phyloP scores from a whole-genome alignment of 495 filamentous ascomycete genomes.

The Tirmania nivea region DNA sequence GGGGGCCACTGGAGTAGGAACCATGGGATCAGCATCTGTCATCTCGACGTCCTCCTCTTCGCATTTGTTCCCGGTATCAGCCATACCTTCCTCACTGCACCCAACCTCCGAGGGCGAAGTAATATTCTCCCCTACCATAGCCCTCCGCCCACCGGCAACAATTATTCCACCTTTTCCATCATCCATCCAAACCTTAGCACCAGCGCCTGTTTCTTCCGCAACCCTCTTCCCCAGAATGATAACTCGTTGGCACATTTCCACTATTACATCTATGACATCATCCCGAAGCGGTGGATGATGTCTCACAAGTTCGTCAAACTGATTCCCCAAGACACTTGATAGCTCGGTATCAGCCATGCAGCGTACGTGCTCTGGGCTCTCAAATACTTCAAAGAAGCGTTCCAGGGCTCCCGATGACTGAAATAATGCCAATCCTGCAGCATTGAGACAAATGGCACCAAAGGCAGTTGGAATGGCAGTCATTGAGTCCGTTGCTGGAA shows the following conservation, averaged over 20 bases:
- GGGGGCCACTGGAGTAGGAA: conserved; percentile 9
- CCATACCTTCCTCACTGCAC: conserved; percentile 14
- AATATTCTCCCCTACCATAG: conserved; percentile 19
- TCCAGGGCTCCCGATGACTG: conserved; percentile 59
- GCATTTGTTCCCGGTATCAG: conserved; percentile 17
- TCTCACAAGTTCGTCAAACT: conserved; percentile 83
- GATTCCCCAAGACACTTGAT: conserved; percentile 43
- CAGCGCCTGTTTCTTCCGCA: conserved; percentile 43
- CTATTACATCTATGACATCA: conserved; percentile 54
- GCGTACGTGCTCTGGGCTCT: conserved; percentile 73
- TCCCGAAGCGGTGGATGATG: conserved; percentile 73
- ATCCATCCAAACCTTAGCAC: conserved; percentile 55
- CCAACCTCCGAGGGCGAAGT: conserved; percentile 12
- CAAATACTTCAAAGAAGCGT: conserved; percentile 82
- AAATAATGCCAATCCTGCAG: conserved; percentile 73
- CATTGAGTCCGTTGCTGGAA: conserved; percentile 69
- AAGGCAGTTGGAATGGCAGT: conserved; percentile 65
- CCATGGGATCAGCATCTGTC: conserved; percentile 26
- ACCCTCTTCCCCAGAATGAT: conserved; percentile 43
- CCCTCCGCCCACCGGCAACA: conserved; percentile 29
- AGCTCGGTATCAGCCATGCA: conserved; percentile 52
- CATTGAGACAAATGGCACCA: conserved; percentile 83
- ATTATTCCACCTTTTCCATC: conserved; percentile 28
- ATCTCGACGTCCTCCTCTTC: conserved; percentile 35
- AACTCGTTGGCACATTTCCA: conserved; percentile 66